These are phyloP conservation scores for Cercospora sesami DNA, from an alignment of 2,329 filamentous ascomycete species.

Conservation along the genomic window DNA sequence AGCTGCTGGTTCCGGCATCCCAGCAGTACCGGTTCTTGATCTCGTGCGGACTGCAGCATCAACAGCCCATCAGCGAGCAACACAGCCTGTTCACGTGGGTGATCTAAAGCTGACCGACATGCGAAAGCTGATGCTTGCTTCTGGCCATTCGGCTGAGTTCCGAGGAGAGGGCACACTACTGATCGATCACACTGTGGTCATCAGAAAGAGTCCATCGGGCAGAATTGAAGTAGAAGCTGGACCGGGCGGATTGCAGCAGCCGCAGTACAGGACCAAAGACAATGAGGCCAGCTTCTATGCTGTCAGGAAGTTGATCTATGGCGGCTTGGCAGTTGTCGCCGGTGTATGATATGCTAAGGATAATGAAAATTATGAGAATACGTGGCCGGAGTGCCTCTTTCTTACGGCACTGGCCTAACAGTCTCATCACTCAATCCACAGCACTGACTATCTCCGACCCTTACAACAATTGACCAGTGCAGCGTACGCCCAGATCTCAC, in stretches of 20 bases:
- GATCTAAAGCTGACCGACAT: constrained; percentile 88
- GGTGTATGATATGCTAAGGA: constrained; percentile 45
- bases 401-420: not conserved
- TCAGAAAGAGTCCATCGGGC: constrained; percentile 75
- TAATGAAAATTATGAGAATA: constrained; percentile 5
- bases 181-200: constrained; percentile 82
- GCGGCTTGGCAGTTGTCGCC: constrained; percentile 86
- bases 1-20: not conserved
- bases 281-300: constrained; percentile 74
- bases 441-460: not conserved
- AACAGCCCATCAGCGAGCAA: constrained; percentile 54
- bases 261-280: constrained; percentile 33
- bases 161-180: constrained; percentile 88
- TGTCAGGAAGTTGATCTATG: constrained; percentile 88
- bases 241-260: constrained; percentile 51
- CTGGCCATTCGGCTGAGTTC: constrained; percentile 87
- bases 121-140: constrained; percentile 75
- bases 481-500: not conserved
- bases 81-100: constrained; percentile 90
- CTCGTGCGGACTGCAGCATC: constrained; percentile 65
- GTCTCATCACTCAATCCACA: not conserved
- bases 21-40: constrained; percentile 57
- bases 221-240: constrained; percentile 84
- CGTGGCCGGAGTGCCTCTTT: not conserved
- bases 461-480: not conserved